These are phyloP conservation scores for Emmonsiellopsis sp. DNA, from an alignment of 2,329 filamentous ascomycete species.

Conservation along the genomic window DNA sequence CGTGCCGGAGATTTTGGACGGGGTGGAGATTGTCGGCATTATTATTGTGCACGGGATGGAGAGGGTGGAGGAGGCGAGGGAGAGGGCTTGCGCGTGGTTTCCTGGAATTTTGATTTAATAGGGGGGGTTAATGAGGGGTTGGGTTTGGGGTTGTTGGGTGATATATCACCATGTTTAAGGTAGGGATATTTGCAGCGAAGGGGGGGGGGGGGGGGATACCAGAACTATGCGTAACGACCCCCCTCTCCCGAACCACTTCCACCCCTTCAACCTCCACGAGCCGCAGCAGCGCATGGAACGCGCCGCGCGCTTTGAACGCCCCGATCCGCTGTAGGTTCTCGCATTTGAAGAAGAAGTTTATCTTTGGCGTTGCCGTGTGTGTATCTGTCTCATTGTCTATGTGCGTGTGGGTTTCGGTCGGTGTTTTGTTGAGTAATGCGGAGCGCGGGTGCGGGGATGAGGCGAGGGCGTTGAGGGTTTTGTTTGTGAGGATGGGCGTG, in stretches of 20 bases:
- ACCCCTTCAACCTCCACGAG: conserved; percentile 55
- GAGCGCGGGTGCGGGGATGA: conserved; percentile 53
- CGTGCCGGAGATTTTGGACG: conserved; percentile 82
- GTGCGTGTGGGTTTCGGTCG: conserved; percentile 47
- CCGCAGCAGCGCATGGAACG: conserved; percentile 72
- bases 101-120: conserved; percentile 42
- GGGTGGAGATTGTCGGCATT: conserved; percentile 78
- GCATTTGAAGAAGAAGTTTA: conserved; percentile 86
- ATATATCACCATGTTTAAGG: too few species aligned
- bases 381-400: conserved; percentile 27
- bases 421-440: conserved; percentile 41
- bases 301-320: conserved; percentile 85
- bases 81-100: conserved; percentile 89
- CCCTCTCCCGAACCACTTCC: conserved; percentile 52
- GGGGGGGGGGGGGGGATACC: conserved; percentile 40
- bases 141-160: too few species aligned
- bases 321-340: conserved; percentile 87
- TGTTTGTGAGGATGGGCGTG: conserved; percentile 74
- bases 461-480: conserved; percentile 63
- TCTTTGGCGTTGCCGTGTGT: conserved; percentile 37
- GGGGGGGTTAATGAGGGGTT: neutral
- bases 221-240: conserved; percentile 83
- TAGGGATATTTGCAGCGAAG: too few species aligned
- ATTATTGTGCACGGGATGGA: conserved; percentile 75
- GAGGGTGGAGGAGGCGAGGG: conserved; percentile 68